Base-by-base conservation (phyloP, 2,329 filamentous ascomycete genomes). In the Apiospora aurea region DNA sequence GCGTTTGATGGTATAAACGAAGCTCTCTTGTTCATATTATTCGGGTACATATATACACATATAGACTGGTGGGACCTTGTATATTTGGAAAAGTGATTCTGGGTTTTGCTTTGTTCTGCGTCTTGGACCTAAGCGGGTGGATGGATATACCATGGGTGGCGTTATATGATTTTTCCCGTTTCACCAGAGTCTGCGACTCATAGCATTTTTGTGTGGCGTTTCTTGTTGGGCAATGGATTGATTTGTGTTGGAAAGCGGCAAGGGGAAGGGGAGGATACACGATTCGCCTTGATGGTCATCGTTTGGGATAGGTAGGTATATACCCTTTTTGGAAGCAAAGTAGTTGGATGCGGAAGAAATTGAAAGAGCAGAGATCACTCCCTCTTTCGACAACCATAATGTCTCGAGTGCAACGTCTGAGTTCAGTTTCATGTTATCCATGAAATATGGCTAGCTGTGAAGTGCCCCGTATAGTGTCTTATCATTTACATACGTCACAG, bases 151-250 rank as follows among this genome's bases (percentile, higher is more conserved):
- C 73, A 70, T 71, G 72, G 69, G 57, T 41, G 68, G 46, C 38
- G 46, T 53, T 34, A 10, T 21, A 41, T 64, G 29, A 38, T 64
- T 64, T 64, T 21, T 41, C 11, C 29, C 16, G 13, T 41, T 64
- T 41, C 18, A 11, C 26, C 67, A 70, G 75, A 73, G 75, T 76
- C 75, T 74, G 75, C 69, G 75, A 76, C 75, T 76, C 74, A 10
- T 64, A 41, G 57, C 34, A 64, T 64, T 41, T 38, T 29, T 29
- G 34, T 64, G n/a, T 41, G 34, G 44, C 44, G 67, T 69, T 24
- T 69, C 67, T 69, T 69, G 34, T 69, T 41, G 21, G 57, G 57
- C 34, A 64, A n/a, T 64, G 10, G 21, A 14, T 72, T 72, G 46
- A 47, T 70, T 73, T 72, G 61, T 67, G 68, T 72, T 70, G 53